A percentile compares a stretch with the other conserved stretches of the same genome.
These are phyloP conservation scores for Fusarium floridanum DNA, from an alignment of 2,329 filamentous ascomycete genomes.

Conservation along the genomic window DNA sequence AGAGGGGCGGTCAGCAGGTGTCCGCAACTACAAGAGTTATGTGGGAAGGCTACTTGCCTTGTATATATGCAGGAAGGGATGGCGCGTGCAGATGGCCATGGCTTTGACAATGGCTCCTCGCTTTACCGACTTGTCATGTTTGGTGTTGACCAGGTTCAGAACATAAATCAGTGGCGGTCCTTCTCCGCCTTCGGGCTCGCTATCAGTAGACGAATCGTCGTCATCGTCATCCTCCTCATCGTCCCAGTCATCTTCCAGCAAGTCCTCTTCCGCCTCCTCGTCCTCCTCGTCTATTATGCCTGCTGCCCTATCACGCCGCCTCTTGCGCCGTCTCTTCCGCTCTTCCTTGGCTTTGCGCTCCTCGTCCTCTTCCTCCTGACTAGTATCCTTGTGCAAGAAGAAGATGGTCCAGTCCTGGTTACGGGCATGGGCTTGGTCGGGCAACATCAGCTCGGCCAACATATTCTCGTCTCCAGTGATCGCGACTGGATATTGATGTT, in stretches of 20 bases:
- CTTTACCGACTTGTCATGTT: slow-evolving; percentile 92
- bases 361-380: slow-evolving; percentile 83
- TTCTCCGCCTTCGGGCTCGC: slow-evolving; percentile 78
- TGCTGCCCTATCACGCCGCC: slow-evolving; percentile 64
- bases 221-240: slow-evolving; percentile 65
- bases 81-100: slow-evolving; percentile 98
- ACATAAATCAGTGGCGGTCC: slow-evolving; percentile 97
- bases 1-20: slow-evolving; percentile 30
- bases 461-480: slow-evolving; percentile 98
- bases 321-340: slow-evolving; percentile 64
- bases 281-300: slow-evolving; percentile 62
- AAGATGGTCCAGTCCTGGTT: slow-evolving; percentile 99
- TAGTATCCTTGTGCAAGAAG: slow-evolving; percentile 96
- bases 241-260: slow-evolving; percentile 61
- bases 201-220: slow-evolving; percentile 67
- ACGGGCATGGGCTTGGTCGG: slow-evolving; percentile 93
- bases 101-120: slow-evolving; percentile 96
- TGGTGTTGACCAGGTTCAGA: slow-evolving; percentile 96
- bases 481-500: slow-evolving; percentile 94
- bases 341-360: slow-evolving; percentile 71
- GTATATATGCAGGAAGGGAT: slow-evolving; percentile 98
- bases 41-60: slow-evolving; percentile 70
- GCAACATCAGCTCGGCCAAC: slow-evolving; percentile 97
- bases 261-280: slow-evolving; percentile 57
- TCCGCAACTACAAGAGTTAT: background rate